Conservation (phyloP, 2,329 filamentous ascomycete species). For the Diaporthe australafricana region DNA sequence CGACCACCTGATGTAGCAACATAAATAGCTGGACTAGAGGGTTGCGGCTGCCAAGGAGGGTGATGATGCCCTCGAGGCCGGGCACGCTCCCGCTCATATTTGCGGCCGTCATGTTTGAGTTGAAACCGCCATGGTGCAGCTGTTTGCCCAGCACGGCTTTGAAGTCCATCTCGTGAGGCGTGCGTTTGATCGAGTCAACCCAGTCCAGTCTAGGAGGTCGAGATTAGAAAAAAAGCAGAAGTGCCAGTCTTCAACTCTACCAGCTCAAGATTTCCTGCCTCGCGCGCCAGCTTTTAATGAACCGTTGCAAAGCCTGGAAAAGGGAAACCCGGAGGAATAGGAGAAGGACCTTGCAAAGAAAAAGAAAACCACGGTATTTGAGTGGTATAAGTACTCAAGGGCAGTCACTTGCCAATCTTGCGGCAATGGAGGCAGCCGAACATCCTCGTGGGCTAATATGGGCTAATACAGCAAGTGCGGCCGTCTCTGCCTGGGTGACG, state of each 20-base stretch:
- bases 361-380: not conserved
- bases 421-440: not conserved
- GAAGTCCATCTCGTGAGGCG: constrained; percentile 42
- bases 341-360: not conserved
- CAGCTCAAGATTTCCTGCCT: not conserved
- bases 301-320: not conserved
- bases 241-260: not conserved
- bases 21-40: constrained; percentile 55
- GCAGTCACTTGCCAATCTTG: not conserved
- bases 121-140: constrained; percentile 40
- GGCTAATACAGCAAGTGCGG: no score
- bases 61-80: constrained; percentile 56
- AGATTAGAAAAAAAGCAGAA: not conserved
- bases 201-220: not conserved
- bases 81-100: constrained; percentile 37
- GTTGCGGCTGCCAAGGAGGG: constrained; percentile 56
- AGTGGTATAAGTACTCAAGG: not conserved
- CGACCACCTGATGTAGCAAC: constrained; percentile 59
- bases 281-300: not conserved
- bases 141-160: constrained; percentile 38
- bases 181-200: not conserved
- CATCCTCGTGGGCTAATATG: not conserved
- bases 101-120: constrained; percentile 38
- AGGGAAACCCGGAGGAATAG: not conserved
- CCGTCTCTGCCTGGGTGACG: not conserved